Evolutionary conservation across 306 rosid genomes (phyloP), one percentile per base, ranked within the genome.

Genomic region (Quercus robur): DNA sequence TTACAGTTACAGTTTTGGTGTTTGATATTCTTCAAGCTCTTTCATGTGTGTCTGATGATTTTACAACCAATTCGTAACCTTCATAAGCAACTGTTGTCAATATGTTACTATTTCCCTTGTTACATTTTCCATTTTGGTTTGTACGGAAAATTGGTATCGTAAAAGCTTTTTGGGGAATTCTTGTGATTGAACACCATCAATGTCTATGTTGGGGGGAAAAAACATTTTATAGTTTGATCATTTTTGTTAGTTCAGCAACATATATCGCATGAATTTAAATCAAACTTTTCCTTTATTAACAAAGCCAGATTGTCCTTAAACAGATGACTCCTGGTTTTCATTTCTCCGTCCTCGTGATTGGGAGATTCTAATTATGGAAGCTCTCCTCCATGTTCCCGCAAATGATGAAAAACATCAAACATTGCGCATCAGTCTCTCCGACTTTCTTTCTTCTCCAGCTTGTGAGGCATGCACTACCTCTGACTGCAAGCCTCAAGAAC

Each of bases 281-380:
- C 17, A 7, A 3, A 20, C 12, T 5, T 71, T 30, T 30, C 18
- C 62, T 6, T 55, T 12, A 5, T 17, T 82, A 55, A 75, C 73
- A 66, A 41, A 15, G 67, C 78, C 62, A 77, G 23, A 67, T 76
- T 56, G 54, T 78, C 83, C 54, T 66, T 70, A 80, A 52, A 51
- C 96, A 93, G 99, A 89, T 44, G 87, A 91, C 67, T 56, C 85
- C 28, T 93, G 99, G 99, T 79, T 89, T 76, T 89, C 98, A 7
- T 93, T 71, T 84, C 70, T 91, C 78, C 78, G 81, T 78, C 83
- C 87, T 79, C 96, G 86, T 5, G 94, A 93, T 78, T 95, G 99
- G 99, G 94, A 95, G 56, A 91, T 95, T 63, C 81, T 95, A 73
- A 74, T 93, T 83, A 93, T 95, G 97, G 93, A 95, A 76, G 97